Base-by-base conservation (phyloP, 805 yeast species). In the Candida coleopterorum region DNA sequence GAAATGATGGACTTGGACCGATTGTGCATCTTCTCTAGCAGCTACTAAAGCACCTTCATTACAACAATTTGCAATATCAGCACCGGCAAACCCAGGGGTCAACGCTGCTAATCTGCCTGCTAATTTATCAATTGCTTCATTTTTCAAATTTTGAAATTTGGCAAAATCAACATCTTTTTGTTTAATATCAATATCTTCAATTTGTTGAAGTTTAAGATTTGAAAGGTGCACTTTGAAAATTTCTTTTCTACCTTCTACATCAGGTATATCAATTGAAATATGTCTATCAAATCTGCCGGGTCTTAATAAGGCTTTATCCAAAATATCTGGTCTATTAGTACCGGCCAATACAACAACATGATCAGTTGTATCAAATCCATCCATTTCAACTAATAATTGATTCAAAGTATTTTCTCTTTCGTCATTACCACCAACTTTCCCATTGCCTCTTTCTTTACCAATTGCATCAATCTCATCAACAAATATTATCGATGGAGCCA, bases 381-480 rank as follows among this genome's bases (percentile, higher is more conserved):
- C 97, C 95, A 89, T 86, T 60, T 89, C 97, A 29, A 89, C 96
- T 45, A 89, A 71, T 39, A 89, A 70, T 67, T 89, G 96, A 65
- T 89, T 89, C 53, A 89, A 73, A 0, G 97, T 89, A 31, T 87
- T 83, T 60, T 89, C 96, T 58, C 95, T 80, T 68, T 88, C 97
- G 59, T 88, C 97, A 53, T 88, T 86, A 37, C 95, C 94, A 28
- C 84, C 79, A 56, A 81, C 72, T 48, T 74, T 73, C 24, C 85
- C 84, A 49, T 81, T 81, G 26, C 75, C 70, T 68, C 93, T 74
- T 40, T 81, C 83, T 61, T 84, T 86, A 55, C 97, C 97, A 55
- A 88, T 89, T 15, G 97, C 96, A 68, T 88, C 97, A 51, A 88
- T 89, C 64, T 88, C 97, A 65, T 88, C 97, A 35, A 88, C 86